Evolutionary conservation across 129 eudicot species (phyloP).

Genomic region (Pseudognaphalium luteoalbum): DNA sequence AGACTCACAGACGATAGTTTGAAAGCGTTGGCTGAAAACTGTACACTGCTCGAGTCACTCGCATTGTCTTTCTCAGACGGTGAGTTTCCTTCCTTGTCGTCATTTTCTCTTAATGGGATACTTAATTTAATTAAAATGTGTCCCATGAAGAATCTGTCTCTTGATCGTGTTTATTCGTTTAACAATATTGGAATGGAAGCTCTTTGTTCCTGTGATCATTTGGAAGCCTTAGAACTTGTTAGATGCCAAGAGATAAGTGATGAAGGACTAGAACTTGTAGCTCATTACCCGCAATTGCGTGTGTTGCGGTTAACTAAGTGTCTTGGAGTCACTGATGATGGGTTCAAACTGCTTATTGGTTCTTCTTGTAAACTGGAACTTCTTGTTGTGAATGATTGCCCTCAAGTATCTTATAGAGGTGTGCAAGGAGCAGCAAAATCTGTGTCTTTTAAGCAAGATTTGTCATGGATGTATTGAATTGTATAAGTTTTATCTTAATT

Average conservation of each 20-base stretch:
- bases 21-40: slow-evolving; percentile 60
- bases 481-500: neutral
- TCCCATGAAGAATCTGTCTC: slow-evolving; percentile 56
- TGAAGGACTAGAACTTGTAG: slow-evolving; percentile 59
- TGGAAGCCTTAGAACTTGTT: slow-evolving; percentile 59
- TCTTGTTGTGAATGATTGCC: slow-evolving; percentile 72
- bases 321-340: slow-evolving; percentile 71
- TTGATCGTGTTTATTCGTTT: slow-evolving; percentile 63
- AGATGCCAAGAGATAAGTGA: slow-evolving; percentile 80
- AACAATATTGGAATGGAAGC: slow-evolving; percentile 76
- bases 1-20: slow-evolving; percentile 72
- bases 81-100: slow-evolving; percentile 62
- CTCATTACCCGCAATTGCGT: slow-evolving; percentile 36
- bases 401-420: slow-evolving; percentile 66
- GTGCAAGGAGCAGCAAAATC: slow-evolving; percentile 65
- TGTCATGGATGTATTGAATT: slow-evolving; percentile 69
- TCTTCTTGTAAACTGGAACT: slow-evolving; percentile 43
- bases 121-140: slow-evolving; percentile 50
- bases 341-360: slow-evolving; percentile 52
- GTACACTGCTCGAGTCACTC: slow-evolving; percentile 60
- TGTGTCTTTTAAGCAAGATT: slow-evolving; percentile 69
- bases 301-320: slow-evolving; percentile 65
- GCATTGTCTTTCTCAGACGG: slow-evolving; percentile 62
- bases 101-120: slow-evolving; percentile 63
- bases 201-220: slow-evolving; percentile 53